Evolutionary conservation across 2,329 filamentous ascomycete genomes (phyloP).

Genomic region (Corniculantispora saksenae): DNA sequence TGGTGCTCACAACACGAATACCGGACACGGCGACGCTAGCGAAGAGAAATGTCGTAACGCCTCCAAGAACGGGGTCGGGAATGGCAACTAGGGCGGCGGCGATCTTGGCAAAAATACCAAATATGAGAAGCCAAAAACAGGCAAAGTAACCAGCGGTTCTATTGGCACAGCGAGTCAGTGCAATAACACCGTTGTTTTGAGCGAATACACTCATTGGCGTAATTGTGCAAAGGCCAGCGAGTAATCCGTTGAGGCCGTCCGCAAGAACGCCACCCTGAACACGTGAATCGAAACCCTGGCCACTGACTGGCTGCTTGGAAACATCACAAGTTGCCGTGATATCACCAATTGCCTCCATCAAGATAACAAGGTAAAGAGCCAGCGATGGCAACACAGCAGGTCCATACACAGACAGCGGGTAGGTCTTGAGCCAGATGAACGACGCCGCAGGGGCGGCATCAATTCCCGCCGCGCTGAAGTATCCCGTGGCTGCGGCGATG

Average conservation of each 20-base stretch:
- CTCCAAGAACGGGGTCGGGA: slow-evolving; percentile 64
- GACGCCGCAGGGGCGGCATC: slow-evolving; percentile 68
- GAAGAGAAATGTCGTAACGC: slow-evolving; percentile 82
- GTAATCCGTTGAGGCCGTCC: slow-evolving; percentile 72
- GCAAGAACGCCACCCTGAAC: slow-evolving; percentile 79
- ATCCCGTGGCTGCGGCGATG: slow-evolving; percentile 74
- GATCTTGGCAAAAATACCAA: slow-evolving; percentile 83
- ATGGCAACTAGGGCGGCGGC: slow-evolving; percentile 77
- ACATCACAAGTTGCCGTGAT: slow-evolving; percentile 82
- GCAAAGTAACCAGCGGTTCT: slow-evolving; percentile 77
- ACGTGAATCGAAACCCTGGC: slow-evolving; percentile 69
- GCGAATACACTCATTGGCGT: slow-evolving; percentile 80
- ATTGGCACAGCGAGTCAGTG: slow-evolving; percentile 78
- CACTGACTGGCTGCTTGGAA: slow-evolving; percentile 72
- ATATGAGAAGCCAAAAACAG: slow-evolving; percentile 74
- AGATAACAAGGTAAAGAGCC: slow-evolving; percentile 69
- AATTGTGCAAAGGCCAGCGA: slow-evolving; percentile 76
- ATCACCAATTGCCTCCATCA: slow-evolving; percentile 77
- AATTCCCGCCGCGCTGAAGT: slow-evolving; percentile 72
- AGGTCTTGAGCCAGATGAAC: slow-evolving; percentile 79
- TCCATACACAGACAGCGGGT: slow-evolving; percentile 70
- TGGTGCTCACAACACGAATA: slow-evolving; percentile 71
- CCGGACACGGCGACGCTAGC: slow-evolving; percentile 74
- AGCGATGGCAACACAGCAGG: slow-evolving; percentile 73
- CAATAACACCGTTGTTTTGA: slow-evolving; percentile 84